Conservation (phyloP, 2,329 filamentous ascomycete species). For the Trichoderma endophyticum region DNA sequence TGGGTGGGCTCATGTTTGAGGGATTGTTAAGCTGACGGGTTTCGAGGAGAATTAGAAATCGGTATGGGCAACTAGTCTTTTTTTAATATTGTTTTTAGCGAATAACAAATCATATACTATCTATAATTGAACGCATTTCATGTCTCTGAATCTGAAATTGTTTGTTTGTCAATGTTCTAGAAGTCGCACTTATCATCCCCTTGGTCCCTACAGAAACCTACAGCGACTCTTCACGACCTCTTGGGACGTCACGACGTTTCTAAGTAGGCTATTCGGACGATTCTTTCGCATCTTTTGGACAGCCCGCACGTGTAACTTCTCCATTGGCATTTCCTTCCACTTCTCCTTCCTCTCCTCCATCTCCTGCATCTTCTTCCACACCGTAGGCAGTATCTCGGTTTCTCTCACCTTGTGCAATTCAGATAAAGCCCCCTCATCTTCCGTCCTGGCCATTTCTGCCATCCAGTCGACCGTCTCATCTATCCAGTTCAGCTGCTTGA, state of each 20-base stretch:
- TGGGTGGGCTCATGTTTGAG: conserved; percentile 56
- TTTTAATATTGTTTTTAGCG: background rate
- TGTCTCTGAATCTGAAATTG: background rate
- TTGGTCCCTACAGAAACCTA: background rate
- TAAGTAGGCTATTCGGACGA: conserved; percentile 1
- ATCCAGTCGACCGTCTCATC: background rate
- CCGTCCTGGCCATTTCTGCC: background rate
- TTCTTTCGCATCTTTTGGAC: background rate
- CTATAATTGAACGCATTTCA: background rate
- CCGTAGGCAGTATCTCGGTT: background rate
- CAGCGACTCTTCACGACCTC: background rate
- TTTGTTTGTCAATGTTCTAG: background rate
- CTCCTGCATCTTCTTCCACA: background rate
- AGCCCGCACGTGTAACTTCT: background rate
- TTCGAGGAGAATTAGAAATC: background rate
- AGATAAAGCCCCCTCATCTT: background rate
- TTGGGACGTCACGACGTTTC: background rate
- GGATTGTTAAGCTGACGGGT: background rate
- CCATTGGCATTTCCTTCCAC: background rate
- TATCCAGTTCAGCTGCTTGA: background rate
- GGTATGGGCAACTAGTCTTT: background rate
- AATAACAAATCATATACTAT: background rate
- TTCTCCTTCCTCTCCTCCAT: background rate
- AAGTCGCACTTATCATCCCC: background rate
- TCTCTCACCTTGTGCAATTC: background rate